Base-by-base conservation (phyloP, 352 stramenopile genomes). In the Pseudoperonospora humuli region DNA sequence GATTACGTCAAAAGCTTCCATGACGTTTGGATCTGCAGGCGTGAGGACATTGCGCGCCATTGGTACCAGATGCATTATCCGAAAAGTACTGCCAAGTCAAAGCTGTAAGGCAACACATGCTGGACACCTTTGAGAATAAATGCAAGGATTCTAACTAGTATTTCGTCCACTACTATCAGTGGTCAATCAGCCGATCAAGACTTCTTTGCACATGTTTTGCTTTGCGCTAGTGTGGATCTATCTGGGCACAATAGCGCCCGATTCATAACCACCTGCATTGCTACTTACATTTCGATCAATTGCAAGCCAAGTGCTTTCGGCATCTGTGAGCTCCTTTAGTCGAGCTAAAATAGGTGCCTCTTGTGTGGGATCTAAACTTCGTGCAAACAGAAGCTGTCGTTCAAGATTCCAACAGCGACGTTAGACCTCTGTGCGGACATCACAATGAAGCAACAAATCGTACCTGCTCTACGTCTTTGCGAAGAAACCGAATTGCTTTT, bases 41-140 rank as follows among this genome's bases (percentile, higher is more conserved):
- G 93, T 34, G 87, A 97, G 54, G 73, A 97, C 26, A 97, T 98
- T 55, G 93, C 92, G 15, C 86, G 80, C 28, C 90, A 97, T 61
- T 98, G 92, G 91, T 96, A 97, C 73, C 77, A 90, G 54, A 75
- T 81, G 39, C 87, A 96, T 60, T 81, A 71, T 45, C 72, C 75
- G 15, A 34, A 55, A n/a, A 36, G 61, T 15, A 39, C 50, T 24
- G 39, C 42, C 3, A 43, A 42, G 18, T 60, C 57, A 13, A 88
- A 87, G 48, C 42, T 86, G 29, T 86, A 71, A 57, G n/a, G n/a
- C n/a, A n/a, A n/a, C n/a, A n/a, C n/a, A n/a, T n/a, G n/a, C n/a
- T n/a, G n/a, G n/a, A n/a, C n/a, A n/a, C n/a, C n/a, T n/a, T n/a
- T n/a, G 14, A 0, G 2, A 40, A 14, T 36, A 7, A 11, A 37